Base-by-base conservation (phyloP, 805 yeast genomes). In the Monosporozyma servazzii region DNA sequence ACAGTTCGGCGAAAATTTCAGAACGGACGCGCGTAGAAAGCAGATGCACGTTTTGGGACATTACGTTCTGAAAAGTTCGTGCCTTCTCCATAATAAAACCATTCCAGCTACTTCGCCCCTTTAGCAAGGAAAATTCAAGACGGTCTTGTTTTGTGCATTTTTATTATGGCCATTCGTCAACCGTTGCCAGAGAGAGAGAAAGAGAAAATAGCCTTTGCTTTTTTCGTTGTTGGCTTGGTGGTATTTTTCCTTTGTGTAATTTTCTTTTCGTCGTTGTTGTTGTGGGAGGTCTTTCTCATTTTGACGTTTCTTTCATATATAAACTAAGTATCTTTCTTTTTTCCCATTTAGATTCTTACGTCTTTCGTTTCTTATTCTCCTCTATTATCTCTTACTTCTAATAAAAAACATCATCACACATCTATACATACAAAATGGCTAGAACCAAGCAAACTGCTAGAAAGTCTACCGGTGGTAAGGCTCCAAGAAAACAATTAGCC, bases 401-500 rank as follows among this genome's bases (percentile, higher is more conserved):
- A 21, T 17, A 45, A 29, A 20, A 25, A 45, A 36, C 30, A 17
- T 9, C 18, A 13, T 21, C 44, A 41, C 44, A 41, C 25, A 41
- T 21, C 21, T 20, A 41, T 9, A 41, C 44, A 41, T 41, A 9
- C 15, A 37, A 43, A 6, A 86, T 86, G 95, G 95, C 95, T 67
- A 86, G 93, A 86, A 86, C 95, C 58, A 86, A 86, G 73, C 95
- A 86, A 81, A 86, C 95, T 60, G 93, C 95, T 67, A 86, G 95
- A 86, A 86, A 86, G 74, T 86, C 93, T 59, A 86, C 95, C 64
- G 95, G 95, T 82, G 95, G 95, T 82, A 86, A 86, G 74, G 95
- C 95, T 48, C 95, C 95, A 82, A 86, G 95, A 86, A 86, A 86
- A 75, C 95, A 86, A 74, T 77, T 86, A 66, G 95, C 95, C 58